Base-by-base conservation (phyloP, 2,329 filamentous ascomycete genomes). In the Coniochaeta prunicola region DNA sequence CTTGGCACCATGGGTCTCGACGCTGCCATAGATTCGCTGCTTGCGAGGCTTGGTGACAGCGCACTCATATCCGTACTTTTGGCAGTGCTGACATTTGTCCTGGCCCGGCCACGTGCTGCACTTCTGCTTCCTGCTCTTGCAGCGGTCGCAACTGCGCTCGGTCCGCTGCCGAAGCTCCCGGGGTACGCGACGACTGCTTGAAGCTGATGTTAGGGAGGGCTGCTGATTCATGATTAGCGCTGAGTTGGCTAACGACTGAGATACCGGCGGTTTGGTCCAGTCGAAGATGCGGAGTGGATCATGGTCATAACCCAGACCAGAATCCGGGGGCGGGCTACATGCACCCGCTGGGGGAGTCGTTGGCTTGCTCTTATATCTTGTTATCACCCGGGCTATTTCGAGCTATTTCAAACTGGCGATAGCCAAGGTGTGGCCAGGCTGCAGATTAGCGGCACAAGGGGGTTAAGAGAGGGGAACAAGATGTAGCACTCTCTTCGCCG, bases 61-160 rank as follows among this genome's bases (percentile, higher is more conserved):
- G 64, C 76, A 78, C 58, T 71, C 68, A 63, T 76, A 73, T 53
- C 70, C 67, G 65, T 75, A 72, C 15, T 70, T 62, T 42, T 71
- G 59, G 65, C 76, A 78, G 67, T 78, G 76, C 40, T 70, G 70
- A 61, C 75, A 78, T 26, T 71, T 63, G 3, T 70, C 68, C 50
- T 74, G 69, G 26, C 70, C 73, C 5, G 70, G 65, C 58, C 71
- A 68, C 31, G 71, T 71, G 59, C 73, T 67, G 66, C 76, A 78
- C 64, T 77, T 77, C 60, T 77, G 75, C 64, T 77, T 77, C 53
- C 75, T 68, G 59, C 71, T 73, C 67, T 77, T 77, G 70, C 75
- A 77, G 60, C 75, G 74, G 66, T 78, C 76, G 66, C 76, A 78
- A 57, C 69, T 73, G 17, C 73, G 74, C 62, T 77, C 76, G 56